Evolutionary conservation across 805 yeast genomes (phyloP), one percentile per base, ranked within the genome.

Genomic region (Nakazawaea populi): DNA sequence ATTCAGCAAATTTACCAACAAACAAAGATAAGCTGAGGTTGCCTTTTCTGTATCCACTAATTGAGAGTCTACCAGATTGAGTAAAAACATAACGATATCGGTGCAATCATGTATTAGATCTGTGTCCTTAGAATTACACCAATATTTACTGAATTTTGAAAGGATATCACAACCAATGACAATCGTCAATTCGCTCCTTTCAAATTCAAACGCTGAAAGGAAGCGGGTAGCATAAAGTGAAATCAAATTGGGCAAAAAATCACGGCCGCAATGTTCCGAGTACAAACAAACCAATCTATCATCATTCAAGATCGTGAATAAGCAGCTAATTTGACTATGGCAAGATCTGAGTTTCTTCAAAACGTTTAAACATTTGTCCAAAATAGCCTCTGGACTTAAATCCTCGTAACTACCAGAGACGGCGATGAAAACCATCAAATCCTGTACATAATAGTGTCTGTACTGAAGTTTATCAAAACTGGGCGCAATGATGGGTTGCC

Each of bases 61-160:
- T 3, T 62, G 58, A 34, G 71, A 76, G 1, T 67, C 64, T 4
- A 72, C 70, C 45, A 81, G 64, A 14, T 63, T 57, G 3, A 68
- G 40, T 7, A 80, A 53, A 74, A 80, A 83, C 1, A 65, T 60
- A 39, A 72, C 65, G 18, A 83, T 70, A 55, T 82, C 86, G 37
- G 58, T 59, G 42, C 74, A 72, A 46, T 80, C 84, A 3, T 67
- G 67, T 18, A 60, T 55, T 6, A 76, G 58, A 1, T 58, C 59
- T 1, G 55, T 59, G 7, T 61, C 57, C 0, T 45, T 35, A 4
- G 47, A 50, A 1, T 46, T 37, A 1, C 68, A 42, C 70, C 79
- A 68, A 0, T 55, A 44, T 1, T 56, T 58, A 3, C 64, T 52
- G 40, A 71, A 60, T 1, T 55, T 32, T 0, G 43, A 28, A 29